Evolutionary conservation across 2,329 filamentous ascomycete species (phyloP).

Genomic region (Fusarium sp.): DNA sequence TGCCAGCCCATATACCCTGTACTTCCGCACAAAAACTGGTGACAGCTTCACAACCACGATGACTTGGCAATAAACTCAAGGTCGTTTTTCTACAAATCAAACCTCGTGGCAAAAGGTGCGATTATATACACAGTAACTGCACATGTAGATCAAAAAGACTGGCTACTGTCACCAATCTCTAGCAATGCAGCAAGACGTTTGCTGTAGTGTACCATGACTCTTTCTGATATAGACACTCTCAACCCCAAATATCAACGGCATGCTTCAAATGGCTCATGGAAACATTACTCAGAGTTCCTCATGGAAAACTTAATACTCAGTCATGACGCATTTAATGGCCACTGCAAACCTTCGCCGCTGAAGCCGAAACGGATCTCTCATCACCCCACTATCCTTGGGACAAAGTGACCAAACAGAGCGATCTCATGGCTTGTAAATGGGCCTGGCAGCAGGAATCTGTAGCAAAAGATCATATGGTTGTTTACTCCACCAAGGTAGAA

Average conservation of each 20-base stretch:
- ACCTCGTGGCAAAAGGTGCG: not conserved
- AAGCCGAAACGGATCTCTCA: not conserved
- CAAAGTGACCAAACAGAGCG: not conserved
- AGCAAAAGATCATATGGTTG: not conserved
- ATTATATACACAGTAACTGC: not conserved
- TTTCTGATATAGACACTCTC: not conserved
- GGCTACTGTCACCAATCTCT: not conserved
- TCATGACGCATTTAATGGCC: not conserved
- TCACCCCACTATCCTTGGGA: slow-evolving; percentile 7
- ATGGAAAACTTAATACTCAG: not conserved
- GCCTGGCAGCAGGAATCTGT: not conserved
- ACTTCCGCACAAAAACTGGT: not conserved
- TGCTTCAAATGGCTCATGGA: not conserved
- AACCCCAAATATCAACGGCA: not conserved
- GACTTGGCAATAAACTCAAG: not conserved
- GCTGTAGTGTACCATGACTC: not conserved
- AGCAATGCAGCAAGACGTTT: not conserved
- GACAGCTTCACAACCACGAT: not conserved
- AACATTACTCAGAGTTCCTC: not conserved
- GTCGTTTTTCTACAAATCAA: not conserved
- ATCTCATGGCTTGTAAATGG: not conserved
- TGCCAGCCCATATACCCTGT: not conserved
- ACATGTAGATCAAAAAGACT: not conserved
- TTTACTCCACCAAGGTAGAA: not conserved
- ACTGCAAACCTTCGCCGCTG: slow-evolving; percentile 5